Evolutionary conservation across 2,329 filamentous ascomycete genomes (phyloP).

Genomic region (Xylogone sp.): DNA sequence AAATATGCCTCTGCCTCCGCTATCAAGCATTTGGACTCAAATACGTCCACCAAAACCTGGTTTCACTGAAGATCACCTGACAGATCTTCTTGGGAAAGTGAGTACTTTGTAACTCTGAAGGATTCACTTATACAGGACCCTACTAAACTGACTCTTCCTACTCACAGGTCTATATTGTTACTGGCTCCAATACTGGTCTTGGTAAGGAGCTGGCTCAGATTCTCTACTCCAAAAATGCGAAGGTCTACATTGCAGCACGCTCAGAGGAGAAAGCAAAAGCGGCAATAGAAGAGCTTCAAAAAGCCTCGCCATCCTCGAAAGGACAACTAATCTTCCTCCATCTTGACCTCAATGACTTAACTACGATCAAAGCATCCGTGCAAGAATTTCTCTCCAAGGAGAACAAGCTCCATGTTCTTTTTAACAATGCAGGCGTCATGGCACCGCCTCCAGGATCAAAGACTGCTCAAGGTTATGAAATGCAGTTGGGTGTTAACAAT

Average conservation of each 20-base stretch:
- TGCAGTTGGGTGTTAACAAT: slow-evolving; percentile 29
- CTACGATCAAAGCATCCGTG: slow-evolving; percentile 30
- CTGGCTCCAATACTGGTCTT: slow-evolving; percentile 30
- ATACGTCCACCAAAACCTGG: slow-evolving; percentile 19
- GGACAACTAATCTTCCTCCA: slow-evolving; percentile 31
- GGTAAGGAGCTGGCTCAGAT: slow-evolving; percentile 32
- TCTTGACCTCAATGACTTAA: slow-evolving; percentile 32
- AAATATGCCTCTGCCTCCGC: neutral
- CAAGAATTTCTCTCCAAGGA: slow-evolving; percentile 30
- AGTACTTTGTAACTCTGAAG: neutral
- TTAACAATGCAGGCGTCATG: slow-evolving; percentile 34
- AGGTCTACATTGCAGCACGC: slow-evolving; percentile 38
- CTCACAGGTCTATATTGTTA: slow-evolving; percentile 28
- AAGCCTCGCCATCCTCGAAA: slow-evolving; percentile 15
- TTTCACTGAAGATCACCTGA: slow-evolving; percentile 26
- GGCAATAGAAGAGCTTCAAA: slow-evolving; percentile 34
- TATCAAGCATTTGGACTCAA: slow-evolving; percentile 6
- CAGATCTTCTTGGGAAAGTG: slow-evolving; percentile 23
- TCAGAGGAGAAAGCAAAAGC: slow-evolving; percentile 31
- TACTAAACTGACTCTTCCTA: neutral
- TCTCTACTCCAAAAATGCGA: slow-evolving; percentile 35
- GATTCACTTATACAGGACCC: too few species aligned
- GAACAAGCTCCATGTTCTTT: slow-evolving; percentile 32
- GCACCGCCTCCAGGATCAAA: slow-evolving; percentile 21
- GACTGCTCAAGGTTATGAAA: slow-evolving; percentile 28